These are phyloP conservation scores for Leccinum disarticulatum DNA, from an alignment of 768 basidiomycete species.

Conservation along the genomic window DNA sequence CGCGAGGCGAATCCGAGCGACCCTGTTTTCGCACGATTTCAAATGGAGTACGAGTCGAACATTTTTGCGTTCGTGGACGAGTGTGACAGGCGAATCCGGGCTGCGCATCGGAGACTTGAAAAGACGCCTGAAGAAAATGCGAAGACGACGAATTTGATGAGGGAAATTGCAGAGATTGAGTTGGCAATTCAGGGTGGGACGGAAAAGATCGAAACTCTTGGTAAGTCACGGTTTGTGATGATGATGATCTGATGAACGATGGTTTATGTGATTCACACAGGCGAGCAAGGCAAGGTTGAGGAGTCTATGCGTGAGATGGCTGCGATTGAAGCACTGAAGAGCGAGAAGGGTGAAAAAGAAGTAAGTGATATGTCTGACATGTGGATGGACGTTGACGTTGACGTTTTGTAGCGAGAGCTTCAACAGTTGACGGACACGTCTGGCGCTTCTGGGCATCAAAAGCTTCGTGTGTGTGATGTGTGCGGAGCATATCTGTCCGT, in stretches of 20 bases:
- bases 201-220: conserved; percentile 94
- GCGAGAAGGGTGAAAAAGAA: conserved; percentile 95
- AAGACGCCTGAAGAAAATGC: conserved; percentile 99
- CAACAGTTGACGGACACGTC: conserved; percentile 97
- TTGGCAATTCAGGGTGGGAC: conserved; percentile 98
- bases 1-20: conserved; percentile 73
- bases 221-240: conserved; percentile 41
- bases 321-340: conserved; percentile 96
- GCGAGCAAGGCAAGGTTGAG: conserved; percentile 98
- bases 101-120: conserved; percentile 92
- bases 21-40: conserved; percentile 83
- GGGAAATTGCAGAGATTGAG: conserved; percentile 99
- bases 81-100: conserved; percentile 93
- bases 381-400: conserved; percentile 4
- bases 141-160: conserved; percentile 98
- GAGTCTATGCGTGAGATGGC: conserved; percentile 98
- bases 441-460: conserved; percentile 99
- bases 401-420: conserved; percentile 69
- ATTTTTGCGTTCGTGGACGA: conserved; percentile 97
- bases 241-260: conserved; percentile 1
- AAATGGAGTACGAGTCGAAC: conserved; percentile 94
- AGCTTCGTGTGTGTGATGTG: conserved; percentile 98
- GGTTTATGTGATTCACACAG: conserved; percentile 37
- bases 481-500: conserved; percentile 99
- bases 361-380: conserved; percentile 37